Evolutionary conservation across 768 basidiomycete species (phyloP), one percentile per base, ranked within the genome.

Genomic region (Tricholomella constricta): DNA sequence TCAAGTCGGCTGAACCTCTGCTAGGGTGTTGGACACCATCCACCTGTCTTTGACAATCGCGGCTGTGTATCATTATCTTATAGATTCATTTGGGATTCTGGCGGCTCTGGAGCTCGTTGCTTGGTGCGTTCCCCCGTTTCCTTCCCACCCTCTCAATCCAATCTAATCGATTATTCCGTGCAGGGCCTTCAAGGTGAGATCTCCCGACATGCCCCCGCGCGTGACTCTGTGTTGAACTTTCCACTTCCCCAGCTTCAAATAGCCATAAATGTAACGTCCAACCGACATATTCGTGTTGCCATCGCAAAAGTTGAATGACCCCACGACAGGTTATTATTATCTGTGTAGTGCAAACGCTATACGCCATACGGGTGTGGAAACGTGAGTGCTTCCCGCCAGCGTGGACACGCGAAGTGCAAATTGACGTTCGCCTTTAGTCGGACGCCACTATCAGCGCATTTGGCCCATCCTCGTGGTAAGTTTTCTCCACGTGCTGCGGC

Each of bases 321-420:
- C n/a, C 34, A 31, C 19, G 6, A 11, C 4, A 70, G 69, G 51
- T 67, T 14, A 45, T 63, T 1, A 65, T 68, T n/a, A 54, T 69
- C 26, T 46, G 64, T 41, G n/a, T 55, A 14, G 68, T 70, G 34
- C 67, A 69, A 60, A 66, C 54, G 32, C 51, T 69, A 31, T 70
- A 70, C 25, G 65, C 66, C 15, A 22, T 65, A 19, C 61, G 69
- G 11, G 59, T 69, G 15, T 70, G 66, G 66, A 68, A 59, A 54
- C 60, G 69, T 70, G 49, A 41, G 65, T 65, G 6, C 19, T 6
- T 36, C 27, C 2, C n/a, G n/a, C 23, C 4, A 17, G 1, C 11
- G 17, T 42, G 32, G 2, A 6, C 42, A 10, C 35, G n/a, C 19
- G 15, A 12, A 20, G 34, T 31, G 15, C 2, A 44, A 37, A 34